These are phyloP conservation scores for Lepidium sativum DNA, from an alignment of 345 rosid species.

Conservation along the genomic window DNA sequence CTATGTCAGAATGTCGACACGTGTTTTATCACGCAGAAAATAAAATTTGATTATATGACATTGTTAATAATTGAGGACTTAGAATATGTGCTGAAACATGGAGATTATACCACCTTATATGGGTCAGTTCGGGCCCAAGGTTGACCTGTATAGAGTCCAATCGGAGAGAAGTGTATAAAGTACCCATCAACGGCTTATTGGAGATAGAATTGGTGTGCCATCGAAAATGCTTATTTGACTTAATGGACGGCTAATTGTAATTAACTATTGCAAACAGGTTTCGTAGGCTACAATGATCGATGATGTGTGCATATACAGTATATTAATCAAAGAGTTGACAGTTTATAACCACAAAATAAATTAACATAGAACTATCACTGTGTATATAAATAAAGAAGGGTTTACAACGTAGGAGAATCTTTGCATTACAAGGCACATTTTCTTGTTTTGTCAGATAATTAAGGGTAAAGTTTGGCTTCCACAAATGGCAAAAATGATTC, in stretches of 20 bases:
- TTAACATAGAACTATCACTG: not conserved
- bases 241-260: not conserved
- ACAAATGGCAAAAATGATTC: not conserved
- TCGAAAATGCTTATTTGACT: not conserved
- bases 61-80: not conserved
- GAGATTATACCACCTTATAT: not conserved
- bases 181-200: not conserved
- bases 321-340: not conserved
- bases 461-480: not conserved
- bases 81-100: not conserved
- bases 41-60: not conserved
- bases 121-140: not conserved
- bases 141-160: not conserved
- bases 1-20: slow-evolving; percentile 6
- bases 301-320: not conserved
- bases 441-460: not conserved
- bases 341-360: not conserved
- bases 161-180: not conserved
- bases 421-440: slow-evolving; percentile 1
- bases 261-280: not conserved
- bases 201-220: not conserved
- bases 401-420: not conserved
- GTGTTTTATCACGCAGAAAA: not conserved
- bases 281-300: not conserved
- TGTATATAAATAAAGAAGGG: not conserved